Percentiles rank a stretch among this genome's conserved stretches.
Conservation (phyloP, 495 filamentous ascomycete genomes). For the Collariella sp. region DNA sequence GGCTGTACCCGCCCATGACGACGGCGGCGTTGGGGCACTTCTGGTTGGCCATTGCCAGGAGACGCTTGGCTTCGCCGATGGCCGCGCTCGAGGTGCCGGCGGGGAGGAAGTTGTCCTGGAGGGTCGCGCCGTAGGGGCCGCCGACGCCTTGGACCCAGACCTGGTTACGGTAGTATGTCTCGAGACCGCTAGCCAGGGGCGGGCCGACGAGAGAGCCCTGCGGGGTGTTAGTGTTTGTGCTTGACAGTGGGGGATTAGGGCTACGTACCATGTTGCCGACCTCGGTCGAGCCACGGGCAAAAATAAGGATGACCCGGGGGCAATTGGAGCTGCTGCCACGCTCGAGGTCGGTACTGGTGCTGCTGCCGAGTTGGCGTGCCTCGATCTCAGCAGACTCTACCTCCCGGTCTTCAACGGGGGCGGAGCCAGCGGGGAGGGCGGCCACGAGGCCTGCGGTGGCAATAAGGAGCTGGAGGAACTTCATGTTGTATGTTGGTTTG, state of each 20-base stretch:
- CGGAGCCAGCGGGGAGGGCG: too few species aligned
- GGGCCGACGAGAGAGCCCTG: slow-evolving; percentile 22
- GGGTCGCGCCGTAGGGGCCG: slow-evolving; percentile 25
- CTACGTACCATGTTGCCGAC: too few species aligned
- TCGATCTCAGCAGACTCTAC: too few species aligned
- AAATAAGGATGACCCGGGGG: too few species aligned
- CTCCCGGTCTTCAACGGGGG: too few species aligned
- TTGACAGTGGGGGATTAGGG: neutral
- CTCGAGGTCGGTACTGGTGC: too few species aligned
- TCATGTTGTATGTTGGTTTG: too few species aligned
- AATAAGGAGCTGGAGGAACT: too few species aligned
- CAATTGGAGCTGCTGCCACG: too few species aligned
- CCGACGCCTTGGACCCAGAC: slow-evolving; percentile 33
- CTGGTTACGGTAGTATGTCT: slow-evolving; percentile 15
- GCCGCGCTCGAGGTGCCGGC: slow-evolving; percentile 30
- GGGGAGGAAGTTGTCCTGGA: slow-evolving; percentile 28
- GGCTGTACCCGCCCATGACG: slow-evolving; percentile 36
- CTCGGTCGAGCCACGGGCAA: too few species aligned
- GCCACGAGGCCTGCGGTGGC: too few species aligned
- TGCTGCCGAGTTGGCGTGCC: too few species aligned
- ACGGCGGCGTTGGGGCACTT: slow-evolving; percentile 31
- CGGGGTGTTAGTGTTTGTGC: neutral
- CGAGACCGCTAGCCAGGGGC: slow-evolving; percentile 21
- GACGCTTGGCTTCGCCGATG: slow-evolving; percentile 26
- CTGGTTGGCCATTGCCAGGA: slow-evolving; percentile 26